Conservation (phyloP, 345 rosid species). For the Rhodamnia argentea region DNA sequence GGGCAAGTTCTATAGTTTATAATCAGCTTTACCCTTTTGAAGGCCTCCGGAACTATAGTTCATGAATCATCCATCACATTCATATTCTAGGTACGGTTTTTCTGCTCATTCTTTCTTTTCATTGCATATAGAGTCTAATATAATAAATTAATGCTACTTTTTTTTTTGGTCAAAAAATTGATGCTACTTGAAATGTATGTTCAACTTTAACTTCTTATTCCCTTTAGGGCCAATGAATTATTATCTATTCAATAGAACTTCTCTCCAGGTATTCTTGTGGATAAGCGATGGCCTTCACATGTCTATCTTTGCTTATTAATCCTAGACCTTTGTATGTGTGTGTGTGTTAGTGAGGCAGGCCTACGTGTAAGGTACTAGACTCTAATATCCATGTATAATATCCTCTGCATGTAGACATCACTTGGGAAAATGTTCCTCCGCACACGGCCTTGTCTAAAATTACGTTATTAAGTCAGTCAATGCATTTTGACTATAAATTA, state of each 20-base stretch:
- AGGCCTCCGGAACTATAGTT: conserved; percentile 58
- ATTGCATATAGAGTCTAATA: neutral
- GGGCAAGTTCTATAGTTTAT: conserved; percentile 56
- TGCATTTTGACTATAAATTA: too few species aligned
- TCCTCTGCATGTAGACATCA: neutral
- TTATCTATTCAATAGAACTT: neutral
- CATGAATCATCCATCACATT: conserved; percentile 87
- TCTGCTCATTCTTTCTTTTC: neutral
- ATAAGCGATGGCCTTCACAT: neutral
- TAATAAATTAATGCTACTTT: neutral
- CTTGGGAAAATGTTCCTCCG: neutral
- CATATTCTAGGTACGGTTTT: conserved; percentile 36
- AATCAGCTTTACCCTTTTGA: conserved; percentile 45
- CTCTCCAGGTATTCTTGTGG: neutral
- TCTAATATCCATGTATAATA: neutral
- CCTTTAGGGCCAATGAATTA: neutral
- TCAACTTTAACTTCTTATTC: too few species aligned
- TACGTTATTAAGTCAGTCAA: too few species aligned
- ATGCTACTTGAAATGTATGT: too few species aligned
- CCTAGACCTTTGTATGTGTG: neutral
- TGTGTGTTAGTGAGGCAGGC: too few species aligned
- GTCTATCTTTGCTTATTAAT: neutral
- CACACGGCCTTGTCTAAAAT: neutral
- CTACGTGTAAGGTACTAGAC: neutral
- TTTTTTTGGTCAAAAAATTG: too few species aligned